Percentiles rank a stretch among this genome's conserved stretches.
phyloP scores from a whole-genome alignment of 352 stramenopile species.

The Phytopythium chamaehyphon region DNA sequence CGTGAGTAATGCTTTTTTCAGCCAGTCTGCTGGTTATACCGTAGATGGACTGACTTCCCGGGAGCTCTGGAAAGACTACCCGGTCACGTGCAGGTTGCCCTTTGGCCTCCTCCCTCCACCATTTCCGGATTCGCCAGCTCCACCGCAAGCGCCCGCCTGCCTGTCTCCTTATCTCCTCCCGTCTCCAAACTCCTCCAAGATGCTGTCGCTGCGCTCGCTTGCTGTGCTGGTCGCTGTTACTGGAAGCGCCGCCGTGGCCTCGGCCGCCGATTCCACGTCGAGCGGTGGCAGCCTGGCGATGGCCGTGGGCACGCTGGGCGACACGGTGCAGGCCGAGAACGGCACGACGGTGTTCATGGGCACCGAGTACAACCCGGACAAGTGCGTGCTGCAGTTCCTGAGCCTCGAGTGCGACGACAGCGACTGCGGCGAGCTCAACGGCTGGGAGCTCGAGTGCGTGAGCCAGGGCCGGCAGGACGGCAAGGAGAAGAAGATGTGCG shows the following conservation, averaged over 20 bases:
- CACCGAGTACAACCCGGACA: slow-evolving; percentile 65
- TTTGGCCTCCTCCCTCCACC: no score
- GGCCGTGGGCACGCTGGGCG: slow-evolving; percentile 54
- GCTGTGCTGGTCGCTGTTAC: background rate
- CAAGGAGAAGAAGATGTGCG: slow-evolving; percentile 63
- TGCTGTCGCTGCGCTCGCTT: background rate
- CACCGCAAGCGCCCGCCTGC: no score
- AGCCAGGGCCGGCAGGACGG: slow-evolving; percentile 55
- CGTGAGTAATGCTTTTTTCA: no score
- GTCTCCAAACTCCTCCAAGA: no score
- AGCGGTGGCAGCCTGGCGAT: slow-evolving; percentile 33
- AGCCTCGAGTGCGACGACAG: slow-evolving; percentile 53
- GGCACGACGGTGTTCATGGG: slow-evolving; percentile 53
- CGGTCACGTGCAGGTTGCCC: no score
- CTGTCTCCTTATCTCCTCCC: no score
- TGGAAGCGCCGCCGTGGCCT: slow-evolving; percentile 6
- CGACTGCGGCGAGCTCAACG: slow-evolving; percentile 69
- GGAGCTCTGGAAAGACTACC: no score
- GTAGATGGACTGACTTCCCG: no score
- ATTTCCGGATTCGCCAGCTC: no score
- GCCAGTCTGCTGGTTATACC: no score
- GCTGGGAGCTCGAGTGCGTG: slow-evolving; percentile 61
- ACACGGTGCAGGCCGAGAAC: slow-evolving; percentile 39
- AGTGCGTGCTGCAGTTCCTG: slow-evolving; percentile 67
- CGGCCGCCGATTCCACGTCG: background rate